phyloP scores from a whole-genome alignment of 495 filamentous ascomycete genomes.

The Hyaloscypha bicolor region DNA sequence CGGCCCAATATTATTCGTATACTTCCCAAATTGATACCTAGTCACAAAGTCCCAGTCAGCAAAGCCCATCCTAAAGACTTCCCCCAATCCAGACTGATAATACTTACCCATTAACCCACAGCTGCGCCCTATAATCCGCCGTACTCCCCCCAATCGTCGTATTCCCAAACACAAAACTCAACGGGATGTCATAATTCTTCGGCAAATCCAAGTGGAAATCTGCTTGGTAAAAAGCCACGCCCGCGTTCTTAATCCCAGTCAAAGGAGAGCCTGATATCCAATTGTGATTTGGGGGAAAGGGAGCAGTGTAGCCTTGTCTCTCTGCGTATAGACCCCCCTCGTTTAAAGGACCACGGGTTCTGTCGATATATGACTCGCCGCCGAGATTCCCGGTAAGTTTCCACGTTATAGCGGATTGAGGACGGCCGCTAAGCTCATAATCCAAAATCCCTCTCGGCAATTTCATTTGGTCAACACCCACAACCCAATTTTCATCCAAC shows the following conservation, averaged over 20 bases:
- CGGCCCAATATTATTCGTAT: constrained; percentile 51
- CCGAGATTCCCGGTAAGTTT: constrained; percentile 77
- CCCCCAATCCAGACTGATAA: too few relatives aligned
- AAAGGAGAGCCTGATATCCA: constrained; percentile 52
- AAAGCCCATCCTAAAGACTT: too few relatives aligned
- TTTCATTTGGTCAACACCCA: constrained; percentile 51
- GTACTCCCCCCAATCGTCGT: constrained; percentile 31
- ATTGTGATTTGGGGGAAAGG: constrained; percentile 51
- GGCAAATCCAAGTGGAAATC: constrained; percentile 59
- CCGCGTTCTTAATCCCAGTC: constrained; percentile 53
- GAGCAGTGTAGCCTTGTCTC: constrained; percentile 69
- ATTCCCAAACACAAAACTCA: constrained; percentile 55
- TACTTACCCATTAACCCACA: constrained; percentile 69
- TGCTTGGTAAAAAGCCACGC: constrained; percentile 62
- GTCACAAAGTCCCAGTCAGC: too few relatives aligned
- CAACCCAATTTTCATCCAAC: neutral
- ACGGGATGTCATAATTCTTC: constrained; percentile 57
- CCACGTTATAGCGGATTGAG: constrained; percentile 56
- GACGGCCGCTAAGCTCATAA: constrained; percentile 42
- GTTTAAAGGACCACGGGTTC: constrained; percentile 68
- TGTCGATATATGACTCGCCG: constrained; percentile 68
- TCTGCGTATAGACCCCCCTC: constrained; percentile 74
- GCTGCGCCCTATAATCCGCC: constrained; percentile 51
- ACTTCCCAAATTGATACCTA: constrained; percentile 62
- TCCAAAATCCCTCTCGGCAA: constrained; percentile 56